A percentile compares a stretch with the other conserved stretches of the same genome.
These are phyloP conservation scores for Aphanomyces stellatus DNA, from an alignment of 352 stramenopile species.

Conservation along the genomic window DNA sequence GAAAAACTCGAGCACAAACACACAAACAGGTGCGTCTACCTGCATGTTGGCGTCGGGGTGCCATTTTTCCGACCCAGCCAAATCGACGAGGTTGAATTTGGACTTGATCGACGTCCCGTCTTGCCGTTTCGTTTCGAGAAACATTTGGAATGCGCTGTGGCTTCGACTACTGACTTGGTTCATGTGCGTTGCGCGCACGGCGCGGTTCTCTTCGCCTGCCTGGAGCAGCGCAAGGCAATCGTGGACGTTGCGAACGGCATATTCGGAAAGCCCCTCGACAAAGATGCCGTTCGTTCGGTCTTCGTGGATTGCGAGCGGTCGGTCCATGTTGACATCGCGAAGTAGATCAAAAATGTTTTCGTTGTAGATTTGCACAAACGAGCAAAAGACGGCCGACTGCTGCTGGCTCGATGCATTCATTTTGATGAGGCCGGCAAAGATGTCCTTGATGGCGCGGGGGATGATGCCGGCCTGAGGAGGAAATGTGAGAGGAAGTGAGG, in stretches of 20 bases:
- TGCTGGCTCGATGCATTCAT: conserved; percentile 38
- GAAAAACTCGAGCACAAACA: conserved; percentile 40
- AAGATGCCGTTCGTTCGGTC: conserved; percentile 82
- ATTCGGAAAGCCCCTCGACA: conserved; percentile 87
- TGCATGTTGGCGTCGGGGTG: conserved; percentile 75
- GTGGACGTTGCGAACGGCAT: conserved; percentile 71
- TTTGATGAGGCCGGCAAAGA: conserved; percentile 61
- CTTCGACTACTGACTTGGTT: conserved; percentile 85
- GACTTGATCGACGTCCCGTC: conserved; percentile 73
- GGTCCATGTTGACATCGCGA: conserved; percentile 65
- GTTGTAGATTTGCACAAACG: conserved; percentile 90
- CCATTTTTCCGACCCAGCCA: conserved; percentile 92
- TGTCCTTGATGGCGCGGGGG: conserved; percentile 81
- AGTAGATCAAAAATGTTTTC: conserved; percentile 87
- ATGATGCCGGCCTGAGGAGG: conserved; percentile 60
- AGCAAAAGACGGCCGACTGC: conserved; percentile 51
- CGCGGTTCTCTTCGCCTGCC: conserved; percentile 75
- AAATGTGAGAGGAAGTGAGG: background rate
- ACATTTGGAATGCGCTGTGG: conserved; percentile 85
- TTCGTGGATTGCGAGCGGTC: conserved; percentile 77
- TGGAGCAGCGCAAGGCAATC: conserved; percentile 84
- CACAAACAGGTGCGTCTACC: conserved; percentile 26
- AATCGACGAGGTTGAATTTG: conserved; percentile 93
- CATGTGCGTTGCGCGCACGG: conserved; percentile 86
- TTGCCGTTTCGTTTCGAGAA: conserved; percentile 64